Base-by-base conservation (phyloP, 202 grass and related monocot species). In the Panicum hallii region DNA sequence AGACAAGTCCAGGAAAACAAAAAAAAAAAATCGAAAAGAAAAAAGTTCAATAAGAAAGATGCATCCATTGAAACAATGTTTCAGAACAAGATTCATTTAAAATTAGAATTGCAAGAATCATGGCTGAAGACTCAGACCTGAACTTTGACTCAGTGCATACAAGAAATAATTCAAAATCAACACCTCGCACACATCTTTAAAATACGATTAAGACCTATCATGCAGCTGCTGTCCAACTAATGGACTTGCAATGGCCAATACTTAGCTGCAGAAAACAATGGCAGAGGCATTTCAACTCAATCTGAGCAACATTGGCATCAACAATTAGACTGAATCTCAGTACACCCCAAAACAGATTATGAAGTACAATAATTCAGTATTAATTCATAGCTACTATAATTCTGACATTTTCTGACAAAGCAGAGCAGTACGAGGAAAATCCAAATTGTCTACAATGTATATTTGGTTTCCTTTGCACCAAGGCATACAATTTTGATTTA, bases 401-500 rank as follows among this genome's bases (percentile, higher is more conserved):
- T 60, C 38, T 63, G 22, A 47, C 2, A 63, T 77, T 41, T 60
- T 77, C 54, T 44, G 5, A 60, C 54, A 44, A 60, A 52, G 7
- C 30, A 50, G 5, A 12, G 17, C 42, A 60, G 40, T 48, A 19
- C 22, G 26, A 64, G 23, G 26, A 0, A 79, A 36, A 7, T 77
- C 15, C 3, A 6, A 36, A 32, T n/a, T 49, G 10, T 36, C 10
- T 34, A 66, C 17, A 48, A 50, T 9, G 4, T 11, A 26, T 69
- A 79, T 53, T 63, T 67, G 19, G 16, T 52, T 67, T 79, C 20
- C 8, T 15, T 55, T 55, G 78, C 63, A 80, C 48, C 13, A 55
- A 80, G 42, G 6, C 32, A 74, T 55, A 19, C 28, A 65, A 79
- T 38, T 66, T 42, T 43, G 11, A 76, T 60, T 76, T 60, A 76